Conservation (phyloP, 352 stramenopile genomes). For the Phytopythium mirpurense region DNA sequence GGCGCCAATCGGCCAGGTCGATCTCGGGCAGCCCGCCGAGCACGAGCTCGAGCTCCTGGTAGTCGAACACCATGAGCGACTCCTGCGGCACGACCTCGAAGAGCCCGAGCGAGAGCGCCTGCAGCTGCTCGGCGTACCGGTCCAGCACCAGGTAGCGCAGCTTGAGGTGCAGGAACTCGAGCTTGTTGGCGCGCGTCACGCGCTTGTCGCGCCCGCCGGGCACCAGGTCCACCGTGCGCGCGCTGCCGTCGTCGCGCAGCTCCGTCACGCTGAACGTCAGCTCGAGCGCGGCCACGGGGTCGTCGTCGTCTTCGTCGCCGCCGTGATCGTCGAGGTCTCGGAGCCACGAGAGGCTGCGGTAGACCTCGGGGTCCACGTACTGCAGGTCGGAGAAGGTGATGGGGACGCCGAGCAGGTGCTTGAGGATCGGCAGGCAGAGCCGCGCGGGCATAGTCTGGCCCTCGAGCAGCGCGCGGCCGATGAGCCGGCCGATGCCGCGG, state of each 20-base stretch:
- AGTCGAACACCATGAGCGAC: constrained; percentile 97
- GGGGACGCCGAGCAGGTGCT: constrained; percentile 73
- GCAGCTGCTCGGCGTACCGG: constrained; percentile 89
- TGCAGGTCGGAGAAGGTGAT: constrained; percentile 82
- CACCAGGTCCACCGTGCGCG: constrained; percentile 62
- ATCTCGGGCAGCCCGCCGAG: constrained; percentile 83
- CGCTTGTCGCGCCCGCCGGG: constrained; percentile 42
- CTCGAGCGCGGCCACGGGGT: constrained; percentile 58
- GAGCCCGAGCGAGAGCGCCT: constrained; percentile 86
- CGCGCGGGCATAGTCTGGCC: constrained; percentile 67
- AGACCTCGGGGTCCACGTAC: constrained; percentile 74
- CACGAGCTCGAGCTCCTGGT: constrained; percentile 93
- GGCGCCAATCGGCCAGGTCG: constrained; percentile 86
- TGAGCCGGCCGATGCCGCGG: constrained; percentile 57
- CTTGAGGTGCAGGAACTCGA: constrained; percentile 91
- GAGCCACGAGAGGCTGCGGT: constrained; percentile 74
- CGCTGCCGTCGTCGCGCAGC: constrained; percentile 43
- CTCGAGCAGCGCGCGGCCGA: constrained; percentile 68
- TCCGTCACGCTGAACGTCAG: constrained; percentile 76
- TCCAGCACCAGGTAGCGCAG: constrained; percentile 96
- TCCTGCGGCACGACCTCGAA: constrained; percentile 97
- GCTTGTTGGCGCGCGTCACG: constrained; percentile 95
- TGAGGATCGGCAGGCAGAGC: constrained; percentile 72
- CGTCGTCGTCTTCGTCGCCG: constrained; percentile 1
- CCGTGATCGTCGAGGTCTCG: constrained; percentile 23